A percentile compares a stretch with the other conserved stretches of the same genome.
These are phyloP conservation scores for Fomitopsis betulina DNA, from an alignment of 1,284 basidiomycete species.

Conservation along the genomic window DNA sequence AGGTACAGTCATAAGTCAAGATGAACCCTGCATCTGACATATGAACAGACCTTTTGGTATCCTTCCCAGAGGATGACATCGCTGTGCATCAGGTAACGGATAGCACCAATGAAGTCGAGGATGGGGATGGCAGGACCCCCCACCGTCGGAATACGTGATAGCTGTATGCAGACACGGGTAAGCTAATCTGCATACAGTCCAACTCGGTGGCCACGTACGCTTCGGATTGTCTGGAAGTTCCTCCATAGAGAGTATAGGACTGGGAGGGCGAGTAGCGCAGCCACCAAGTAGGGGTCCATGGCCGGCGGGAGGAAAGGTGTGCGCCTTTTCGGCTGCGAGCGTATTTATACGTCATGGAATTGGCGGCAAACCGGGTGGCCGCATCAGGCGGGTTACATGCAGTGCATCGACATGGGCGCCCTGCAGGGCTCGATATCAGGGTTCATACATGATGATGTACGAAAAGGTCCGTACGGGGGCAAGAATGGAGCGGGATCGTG, in stretches of 20 bases:
- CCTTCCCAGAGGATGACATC: slow-evolving; percentile 22
- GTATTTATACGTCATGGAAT: background rate
- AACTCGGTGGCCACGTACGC: background rate
- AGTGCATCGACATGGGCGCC: background rate
- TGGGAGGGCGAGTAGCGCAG: slow-evolving; percentile 3
- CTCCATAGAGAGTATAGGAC: background rate
- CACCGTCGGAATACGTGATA: slow-evolving; percentile 5
- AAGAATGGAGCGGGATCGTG: background rate
- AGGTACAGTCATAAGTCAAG: background rate
- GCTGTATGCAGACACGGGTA: background rate
- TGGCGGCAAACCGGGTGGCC: background rate
- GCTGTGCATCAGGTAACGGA: slow-evolving; percentile 1
- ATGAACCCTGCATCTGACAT: background rate
- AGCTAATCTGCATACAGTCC: background rate
- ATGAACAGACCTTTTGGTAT: slow-evolving; percentile 21
- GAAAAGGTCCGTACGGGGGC: background rate
- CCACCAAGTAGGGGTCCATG: background rate
- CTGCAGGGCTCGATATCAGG: background rate
- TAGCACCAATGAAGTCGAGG: slow-evolving; percentile 1
- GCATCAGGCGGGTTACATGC: background rate
- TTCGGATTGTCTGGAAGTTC: background rate
- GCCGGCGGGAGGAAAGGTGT: background rate
- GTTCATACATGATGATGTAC: background rate
- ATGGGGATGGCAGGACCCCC: slow-evolving; percentile 4
- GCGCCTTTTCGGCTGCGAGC: background rate